Percentiles rank a stretch among this genome's conserved stretches.
phyloP scores from a whole-genome alignment of 257 asterid genomes.

The Craterostigma plantagineum region DNA sequence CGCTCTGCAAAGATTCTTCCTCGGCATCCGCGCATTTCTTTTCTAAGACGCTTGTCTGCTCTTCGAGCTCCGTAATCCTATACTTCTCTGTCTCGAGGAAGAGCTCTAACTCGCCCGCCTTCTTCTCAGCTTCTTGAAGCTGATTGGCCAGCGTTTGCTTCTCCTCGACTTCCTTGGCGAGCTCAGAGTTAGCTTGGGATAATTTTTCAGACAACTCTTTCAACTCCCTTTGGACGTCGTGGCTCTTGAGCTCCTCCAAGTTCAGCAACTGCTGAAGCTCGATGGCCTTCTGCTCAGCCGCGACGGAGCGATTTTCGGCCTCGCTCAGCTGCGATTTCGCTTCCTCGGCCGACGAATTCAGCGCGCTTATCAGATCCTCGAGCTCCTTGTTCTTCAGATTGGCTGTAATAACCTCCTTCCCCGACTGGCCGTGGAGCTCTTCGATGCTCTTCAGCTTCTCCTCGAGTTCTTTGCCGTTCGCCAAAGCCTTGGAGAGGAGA shows the following conservation, averaged over 20 bases:
- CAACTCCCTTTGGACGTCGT: conserved; percentile 38
- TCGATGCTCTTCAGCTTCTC: conserved; percentile 49
- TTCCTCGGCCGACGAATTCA: conserved; percentile 34
- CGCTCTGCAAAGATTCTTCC: conserved; percentile 26
- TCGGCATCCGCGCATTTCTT: conserved; percentile 32
- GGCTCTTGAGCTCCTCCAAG: conserved; percentile 37
- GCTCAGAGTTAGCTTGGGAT: conserved; percentile 25
- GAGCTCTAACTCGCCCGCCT: conserved; percentile 48
- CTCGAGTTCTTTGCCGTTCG: conserved; percentile 55
- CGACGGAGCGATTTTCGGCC: conserved; percentile 28
- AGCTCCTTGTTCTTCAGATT: conserved; percentile 48
- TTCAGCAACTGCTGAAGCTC: conserved; percentile 58
- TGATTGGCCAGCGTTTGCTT: conserved; percentile 28
- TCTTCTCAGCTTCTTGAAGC: conserved; percentile 40
- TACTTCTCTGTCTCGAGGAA: conserved; percentile 60
- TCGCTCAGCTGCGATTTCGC: conserved; percentile 40
- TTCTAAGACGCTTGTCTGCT: conserved; percentile 39
- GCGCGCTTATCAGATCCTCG: conserved; percentile 26
- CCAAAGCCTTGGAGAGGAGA: conserved; percentile 62
- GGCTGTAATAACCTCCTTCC: conserved; percentile 23
- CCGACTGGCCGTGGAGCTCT: conserved; percentile 53
- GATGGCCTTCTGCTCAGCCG: conserved; percentile 39
- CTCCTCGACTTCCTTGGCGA: conserved; percentile 35
- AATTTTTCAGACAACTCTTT: conserved; percentile 33
- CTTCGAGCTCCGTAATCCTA: conserved; percentile 79